Evolutionary conservation across 1,284 basidiomycete genomes (phyloP).

Genomic region (Cryptococcus deneoformans): DNA sequence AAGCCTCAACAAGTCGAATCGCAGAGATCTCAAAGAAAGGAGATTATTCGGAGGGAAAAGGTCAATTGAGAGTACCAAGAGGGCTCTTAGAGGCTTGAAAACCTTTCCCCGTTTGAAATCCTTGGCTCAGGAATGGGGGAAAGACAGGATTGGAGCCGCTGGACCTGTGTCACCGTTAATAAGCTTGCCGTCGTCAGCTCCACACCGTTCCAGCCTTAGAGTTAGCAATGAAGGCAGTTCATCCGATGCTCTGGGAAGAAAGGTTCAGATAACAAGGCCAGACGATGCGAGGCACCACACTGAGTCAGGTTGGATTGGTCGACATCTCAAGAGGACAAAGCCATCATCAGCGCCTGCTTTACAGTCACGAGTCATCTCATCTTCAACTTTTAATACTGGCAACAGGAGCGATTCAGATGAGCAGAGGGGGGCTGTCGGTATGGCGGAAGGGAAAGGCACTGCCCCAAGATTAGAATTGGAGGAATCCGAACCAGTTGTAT

Average conservation of each 20-base stretch:
- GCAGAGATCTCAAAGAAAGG: neutral
- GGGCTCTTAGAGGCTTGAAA: slow-evolving; percentile 31
- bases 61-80: slow-evolving; percentile 31
- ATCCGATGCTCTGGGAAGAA: neutral
- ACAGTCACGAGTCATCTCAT: too few species aligned
- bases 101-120: slow-evolving; percentile 26
- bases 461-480: slow-evolving; percentile 1
- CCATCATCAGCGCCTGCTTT: neutral
- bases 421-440: neutral
- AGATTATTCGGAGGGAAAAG: slow-evolving; percentile 4
- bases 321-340: slow-evolving; percentile 3
- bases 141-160: neutral
- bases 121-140: neutral
- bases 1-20: slow-evolving; percentile 22
- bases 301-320: slow-evolving; percentile 22
- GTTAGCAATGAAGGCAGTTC: neutral
- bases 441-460: neutral
- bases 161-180: neutral
- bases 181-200: neutral
- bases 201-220: neutral
- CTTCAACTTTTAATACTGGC: neutral
- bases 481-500: neutral
- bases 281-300: slow-evolving; percentile 14
- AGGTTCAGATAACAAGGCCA: neutral
- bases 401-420: neutral